phyloP scores from a whole-genome alignment of 352 stramenopile genomes.

The Phytophthora sansomeana region DNA sequence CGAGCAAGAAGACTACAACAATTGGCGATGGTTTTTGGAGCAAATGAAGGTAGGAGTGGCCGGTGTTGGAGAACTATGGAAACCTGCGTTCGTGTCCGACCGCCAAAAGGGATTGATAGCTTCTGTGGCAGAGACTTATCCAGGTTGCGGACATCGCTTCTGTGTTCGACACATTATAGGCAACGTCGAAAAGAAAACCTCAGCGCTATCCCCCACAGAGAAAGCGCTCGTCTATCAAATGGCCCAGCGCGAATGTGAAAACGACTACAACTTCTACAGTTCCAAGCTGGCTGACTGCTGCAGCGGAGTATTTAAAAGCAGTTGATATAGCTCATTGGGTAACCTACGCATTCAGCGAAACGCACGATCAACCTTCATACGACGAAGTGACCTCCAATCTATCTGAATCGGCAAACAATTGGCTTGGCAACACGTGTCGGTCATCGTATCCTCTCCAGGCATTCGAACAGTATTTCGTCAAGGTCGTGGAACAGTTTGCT shows the following conservation, averaged over 20 bases:
- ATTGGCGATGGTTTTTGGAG: background rate
- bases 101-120: background rate
- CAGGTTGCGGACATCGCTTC: background rate
- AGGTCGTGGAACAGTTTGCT: background rate
- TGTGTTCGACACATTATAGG: background rate
- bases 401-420: constrained; percentile 4
- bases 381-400: constrained; percentile 2
- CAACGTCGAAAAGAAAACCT: background rate
- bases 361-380: background rate
- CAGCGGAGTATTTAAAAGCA: constrained; percentile 1
- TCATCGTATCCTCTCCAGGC: background rate
- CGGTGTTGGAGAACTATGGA: no score
- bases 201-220: background rate
- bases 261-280: constrained; percentile 5
- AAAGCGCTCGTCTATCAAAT: background rate
- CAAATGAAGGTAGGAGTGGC: background rate
- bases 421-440: constrained; percentile 2
- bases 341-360: background rate
- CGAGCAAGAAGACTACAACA: background rate
- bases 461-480: constrained; percentile 4
- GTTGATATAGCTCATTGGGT: constrained; percentile 2
- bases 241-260: constrained; percentile 3
- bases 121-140: no score
- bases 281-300: background rate
- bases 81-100: background rate